Percentiles rank a stretch among this genome's conserved stretches.
These are phyloP conservation scores for Xylaria sp. DNA, from an alignment of 2,329 filamentous ascomycete genomes.

Conservation along the genomic window DNA sequence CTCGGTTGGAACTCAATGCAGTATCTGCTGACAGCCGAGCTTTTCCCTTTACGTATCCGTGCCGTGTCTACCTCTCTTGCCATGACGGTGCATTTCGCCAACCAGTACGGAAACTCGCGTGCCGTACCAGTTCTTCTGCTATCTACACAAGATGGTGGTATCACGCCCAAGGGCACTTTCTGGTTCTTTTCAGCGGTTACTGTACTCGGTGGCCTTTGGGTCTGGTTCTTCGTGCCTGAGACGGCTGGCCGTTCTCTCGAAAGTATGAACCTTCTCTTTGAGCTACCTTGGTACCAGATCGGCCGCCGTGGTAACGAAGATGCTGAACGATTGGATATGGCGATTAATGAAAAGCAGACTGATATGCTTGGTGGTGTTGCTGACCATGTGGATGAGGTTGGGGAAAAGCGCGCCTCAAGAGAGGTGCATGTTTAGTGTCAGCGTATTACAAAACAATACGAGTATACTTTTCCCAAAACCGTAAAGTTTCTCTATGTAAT, in stretches of 20 bases:
- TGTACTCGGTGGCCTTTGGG: constrained; percentile 74
- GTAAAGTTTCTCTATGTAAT: neutral
- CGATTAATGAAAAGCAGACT: constrained; percentile 58
- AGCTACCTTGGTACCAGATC: constrained; percentile 79
- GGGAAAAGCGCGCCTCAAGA: constrained; percentile 18
- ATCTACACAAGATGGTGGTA: constrained; percentile 55
- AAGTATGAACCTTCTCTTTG: constrained; percentile 78
- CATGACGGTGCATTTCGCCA: constrained; percentile 83
- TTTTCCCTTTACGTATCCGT: constrained; percentile 80
- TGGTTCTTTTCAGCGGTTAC: constrained; percentile 80
- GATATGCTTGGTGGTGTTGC: constrained; percentile 49
- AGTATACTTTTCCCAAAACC: neutral
- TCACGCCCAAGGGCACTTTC: constrained; percentile 75
- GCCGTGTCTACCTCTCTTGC: constrained; percentile 76
- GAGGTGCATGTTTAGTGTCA: constrained; percentile 13
- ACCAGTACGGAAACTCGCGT: constrained; percentile 81
- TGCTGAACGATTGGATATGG: constrained; percentile 60
- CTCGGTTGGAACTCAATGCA: constrained; percentile 81
- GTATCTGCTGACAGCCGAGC: constrained; percentile 80
- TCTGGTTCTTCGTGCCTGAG: constrained; percentile 78
- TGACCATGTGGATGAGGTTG: constrained; percentile 51
- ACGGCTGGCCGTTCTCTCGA: constrained; percentile 74
- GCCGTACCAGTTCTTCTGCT: constrained; percentile 82
- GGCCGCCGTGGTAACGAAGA: constrained; percentile 67
- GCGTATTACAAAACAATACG: neutral